Conservation (phyloP, 495 filamentous ascomycete genomes). For the Penicillium silybi region DNA sequence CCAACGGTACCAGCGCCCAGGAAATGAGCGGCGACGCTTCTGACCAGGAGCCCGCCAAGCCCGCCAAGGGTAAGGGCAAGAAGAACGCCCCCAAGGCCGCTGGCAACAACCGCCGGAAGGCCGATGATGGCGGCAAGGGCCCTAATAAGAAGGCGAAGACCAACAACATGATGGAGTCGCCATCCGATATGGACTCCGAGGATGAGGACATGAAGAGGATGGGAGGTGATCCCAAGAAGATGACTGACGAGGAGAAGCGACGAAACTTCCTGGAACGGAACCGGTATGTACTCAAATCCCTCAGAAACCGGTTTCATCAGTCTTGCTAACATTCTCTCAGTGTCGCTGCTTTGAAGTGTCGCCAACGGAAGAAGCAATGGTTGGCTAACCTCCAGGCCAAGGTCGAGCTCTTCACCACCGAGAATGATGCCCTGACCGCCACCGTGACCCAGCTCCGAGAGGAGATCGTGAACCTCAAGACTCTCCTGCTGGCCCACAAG, state of each 20-base stretch:
- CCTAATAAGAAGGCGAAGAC: constrained; percentile 70
- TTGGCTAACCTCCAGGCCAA: constrained; percentile 92
- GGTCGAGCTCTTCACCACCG: constrained; percentile 83
- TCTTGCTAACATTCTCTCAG: constrained; percentile 45
- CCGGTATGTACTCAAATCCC: constrained; percentile 61
- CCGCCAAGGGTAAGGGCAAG: constrained; percentile 67
- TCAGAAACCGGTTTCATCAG: background rate
- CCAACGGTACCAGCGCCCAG: constrained; percentile 37
- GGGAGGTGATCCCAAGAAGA: constrained; percentile 62
- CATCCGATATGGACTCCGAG: constrained; percentile 54
- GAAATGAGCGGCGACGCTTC: constrained; percentile 69
- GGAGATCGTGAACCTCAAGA: constrained; percentile 94
- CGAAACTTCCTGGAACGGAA: constrained; percentile 98
- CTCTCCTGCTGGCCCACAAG: constrained; percentile 88
- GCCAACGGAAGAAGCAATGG: constrained; percentile 99
- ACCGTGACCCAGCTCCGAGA: constrained; percentile 83
- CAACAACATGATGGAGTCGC: constrained; percentile 46
- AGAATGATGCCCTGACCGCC: constrained; percentile 83
- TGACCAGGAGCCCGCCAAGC: constrained; percentile 63
- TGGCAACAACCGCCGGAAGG: constrained; percentile 69
- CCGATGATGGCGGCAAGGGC: constrained; percentile 68
- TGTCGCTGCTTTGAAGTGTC: constrained; percentile 93
- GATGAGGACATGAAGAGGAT: constrained; percentile 48
- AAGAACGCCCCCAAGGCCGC: constrained; percentile 50
- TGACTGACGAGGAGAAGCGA: constrained; percentile 98